Percentiles rank a stretch among this genome's conserved stretches.
phyloP scores from a whole-genome alignment of 768 basidiomycete genomes.

The Trametes meyenii region DNA sequence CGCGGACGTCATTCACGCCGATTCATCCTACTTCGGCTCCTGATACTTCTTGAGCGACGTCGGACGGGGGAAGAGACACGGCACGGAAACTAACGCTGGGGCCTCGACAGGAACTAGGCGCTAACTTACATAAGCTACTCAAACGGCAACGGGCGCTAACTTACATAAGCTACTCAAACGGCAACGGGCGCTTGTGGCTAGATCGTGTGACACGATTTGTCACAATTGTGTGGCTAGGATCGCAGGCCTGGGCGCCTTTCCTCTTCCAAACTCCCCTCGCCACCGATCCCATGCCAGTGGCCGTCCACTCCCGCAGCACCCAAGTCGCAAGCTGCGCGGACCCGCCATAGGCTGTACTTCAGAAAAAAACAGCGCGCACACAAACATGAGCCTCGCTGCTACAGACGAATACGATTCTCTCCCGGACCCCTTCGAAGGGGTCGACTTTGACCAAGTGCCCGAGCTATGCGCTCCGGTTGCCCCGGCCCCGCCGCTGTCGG shows the following conservation, averaged over 20 bases:
- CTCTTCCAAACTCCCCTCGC: background rate
- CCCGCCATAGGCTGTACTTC: background rate
- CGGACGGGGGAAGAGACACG: too few relatives aligned
- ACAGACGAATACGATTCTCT: constrained; percentile 9
- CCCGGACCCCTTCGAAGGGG: constrained; percentile 12
- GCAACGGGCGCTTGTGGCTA: background rate
- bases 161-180: too few relatives aligned
- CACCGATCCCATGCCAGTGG: background rate
- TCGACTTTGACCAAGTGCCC: constrained; percentile 11
- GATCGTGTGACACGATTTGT: background rate
- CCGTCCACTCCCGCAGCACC: background rate
- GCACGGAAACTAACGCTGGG: too few relatives aligned
- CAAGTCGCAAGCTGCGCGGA: background rate
- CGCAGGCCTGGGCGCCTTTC: background rate
- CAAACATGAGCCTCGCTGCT: background rate
- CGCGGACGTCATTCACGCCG: too few relatives aligned
- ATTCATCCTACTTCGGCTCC: too few relatives aligned
- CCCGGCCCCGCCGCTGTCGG: background rate
- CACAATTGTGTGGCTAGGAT: background rate
- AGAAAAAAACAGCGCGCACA: background rate
- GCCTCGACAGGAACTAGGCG: too few relatives aligned
- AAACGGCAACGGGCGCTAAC: background rate
- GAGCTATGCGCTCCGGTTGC: constrained; percentile 8
- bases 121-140: too few relatives aligned
- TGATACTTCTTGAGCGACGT: too few relatives aligned